Base-by-base conservation (phyloP, 257 asterid genomes). In the Petrea volubilis region DNA sequence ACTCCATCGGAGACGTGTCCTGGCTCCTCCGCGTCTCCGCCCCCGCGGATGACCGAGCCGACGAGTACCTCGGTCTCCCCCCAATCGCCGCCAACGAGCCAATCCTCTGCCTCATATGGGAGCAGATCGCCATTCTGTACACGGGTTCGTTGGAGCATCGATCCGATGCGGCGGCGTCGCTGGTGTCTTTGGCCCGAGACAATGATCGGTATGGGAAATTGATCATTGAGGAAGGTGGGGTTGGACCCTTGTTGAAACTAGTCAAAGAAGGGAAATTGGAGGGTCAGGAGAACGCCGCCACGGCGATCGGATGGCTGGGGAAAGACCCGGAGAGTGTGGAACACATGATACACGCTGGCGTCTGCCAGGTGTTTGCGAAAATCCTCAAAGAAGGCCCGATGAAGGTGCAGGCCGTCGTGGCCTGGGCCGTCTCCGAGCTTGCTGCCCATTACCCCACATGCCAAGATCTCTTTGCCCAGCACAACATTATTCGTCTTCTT, bases 11-110 rank as follows among this genome's bases (percentile, higher is more conserved):
- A 8, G 95, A 90, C 72, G 88, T 90, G 1, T 87, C 93, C 3
- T 90, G 96, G 96, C 87, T 90, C 60, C 85, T 90, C 53, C 84
- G 95, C n/a, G 93, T 90, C 44, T 87, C 96, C 8, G 95, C 90
- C 59, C 52, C 95, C 13, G 85, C 86, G 57, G 83, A 73, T 53
- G 94, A 87, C 46, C 82, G 90, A 8, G 88, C 24, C n/a, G 88
- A 84, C 59, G 92, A 80, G 74, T 81, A 82, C 71, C 83, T 87
- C 1, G 95, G 96, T 23, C 79, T 90, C 2, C 96, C 96, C 0
- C 96, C 96, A 0, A 90, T 90, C 73, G 95, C 96, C 33, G 87
- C 90, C 64, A 87, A 86, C 49, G 96, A 87, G 61, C 96, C 96
- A 1, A 90, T 90, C 29, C 82, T 90, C 33, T 64, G 84, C 69